Evolutionary conservation across 768 basidiomycete genomes (phyloP), one percentile per base, ranked within the genome.

Genomic region (Terana coerulea): DNA sequence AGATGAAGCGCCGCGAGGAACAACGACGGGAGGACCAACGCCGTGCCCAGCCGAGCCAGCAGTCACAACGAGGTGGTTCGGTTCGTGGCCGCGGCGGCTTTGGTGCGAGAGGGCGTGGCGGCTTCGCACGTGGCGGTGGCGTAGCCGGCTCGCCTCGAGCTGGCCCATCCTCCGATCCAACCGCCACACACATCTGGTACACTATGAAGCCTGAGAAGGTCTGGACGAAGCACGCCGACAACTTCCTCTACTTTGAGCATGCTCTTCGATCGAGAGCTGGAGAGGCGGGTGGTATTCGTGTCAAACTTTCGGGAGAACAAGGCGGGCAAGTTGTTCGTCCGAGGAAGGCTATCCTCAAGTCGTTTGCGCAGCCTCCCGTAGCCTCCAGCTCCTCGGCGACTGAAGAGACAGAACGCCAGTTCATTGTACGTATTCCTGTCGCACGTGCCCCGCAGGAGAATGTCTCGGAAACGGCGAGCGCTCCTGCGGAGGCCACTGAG

Each of bases 171-270:
- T 56, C 64, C 44, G 56, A 64, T 22, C 57, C 65, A 29, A 59
- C 72, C 14, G 10, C 53, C 29, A 76, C 74, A 15, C 80, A 80
- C 43, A 73, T 78, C 36, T 88, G 88, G 81, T 90, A 78, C 61
- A 68, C 77, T 7, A 79, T 80, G 78, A 90, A 88, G 64, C 88
- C 88, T 8, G 90, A 92, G 61, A 76, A 77, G 39, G 75, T 83
- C 59, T 91, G 88, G 88, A 91, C 90, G 8, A 91, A 90, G 62
- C 87, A 90, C 48, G 80, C 84, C 57, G 88, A 91, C 60, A 77
- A 74, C 2, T 87, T 82, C 64, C 80, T 91, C 15, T 84, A 83
- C 69, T 75, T 79, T 44, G 86, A 90, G 44, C 60, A 74, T 14
- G 67, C 77, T 22, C 69, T 80, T 22, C 84, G 83, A 61, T 74